Conservation (phyloP, 805 yeast species). For the Wickerhamiella brachini region DNA sequence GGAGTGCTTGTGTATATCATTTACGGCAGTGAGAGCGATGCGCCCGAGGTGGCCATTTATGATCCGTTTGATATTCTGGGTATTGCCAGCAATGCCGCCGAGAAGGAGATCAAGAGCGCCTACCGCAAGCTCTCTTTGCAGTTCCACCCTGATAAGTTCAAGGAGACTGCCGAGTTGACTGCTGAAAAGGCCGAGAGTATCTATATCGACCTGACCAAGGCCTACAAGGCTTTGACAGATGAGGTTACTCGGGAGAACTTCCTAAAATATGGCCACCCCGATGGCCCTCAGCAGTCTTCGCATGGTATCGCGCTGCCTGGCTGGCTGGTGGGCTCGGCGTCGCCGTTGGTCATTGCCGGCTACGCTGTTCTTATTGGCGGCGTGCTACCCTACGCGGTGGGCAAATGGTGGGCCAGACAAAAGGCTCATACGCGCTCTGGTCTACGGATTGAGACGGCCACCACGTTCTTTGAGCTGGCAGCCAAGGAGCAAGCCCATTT, state of each 20-base stretch:
- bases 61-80: slow-evolving; percentile 88
- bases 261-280: slow-evolving; percentile 89
- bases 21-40: slow-evolving; percentile 20
- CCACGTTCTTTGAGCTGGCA: slow-evolving; percentile 53
- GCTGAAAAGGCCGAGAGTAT: slow-evolving; percentile 58
- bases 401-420: slow-evolving; percentile 81
- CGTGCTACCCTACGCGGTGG: slow-evolving; percentile 66
- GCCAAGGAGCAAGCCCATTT: slow-evolving; percentile 44
- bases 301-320: slow-evolving; percentile 95
- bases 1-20: slow-evolving; percentile 29
- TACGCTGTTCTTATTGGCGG: slow-evolving; percentile 67
- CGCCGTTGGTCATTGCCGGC: slow-evolving; percentile 47
- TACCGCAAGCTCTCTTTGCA: slow-evolving; percentile 79
- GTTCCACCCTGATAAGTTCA: slow-evolving; percentile 87
- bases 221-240: slow-evolving; percentile 90
- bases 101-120: slow-evolving; percentile 62
- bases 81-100: slow-evolving; percentile 52
- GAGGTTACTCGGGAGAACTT: slow-evolving; percentile 71
- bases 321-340: slow-evolving; percentile 66
- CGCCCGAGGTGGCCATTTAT: slow-evolving; percentile 32
- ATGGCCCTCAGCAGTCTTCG: slow-evolving; percentile 80
- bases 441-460: slow-evolving; percentile 72
- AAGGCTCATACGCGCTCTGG: slow-evolving; percentile 72
- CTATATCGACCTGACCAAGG: slow-evolving; percentile 73
- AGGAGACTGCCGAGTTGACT: slow-evolving; percentile 35